phyloP scores from a whole-genome alignment of 805 yeast genomes.

The Suhomyces sp. region DNA sequence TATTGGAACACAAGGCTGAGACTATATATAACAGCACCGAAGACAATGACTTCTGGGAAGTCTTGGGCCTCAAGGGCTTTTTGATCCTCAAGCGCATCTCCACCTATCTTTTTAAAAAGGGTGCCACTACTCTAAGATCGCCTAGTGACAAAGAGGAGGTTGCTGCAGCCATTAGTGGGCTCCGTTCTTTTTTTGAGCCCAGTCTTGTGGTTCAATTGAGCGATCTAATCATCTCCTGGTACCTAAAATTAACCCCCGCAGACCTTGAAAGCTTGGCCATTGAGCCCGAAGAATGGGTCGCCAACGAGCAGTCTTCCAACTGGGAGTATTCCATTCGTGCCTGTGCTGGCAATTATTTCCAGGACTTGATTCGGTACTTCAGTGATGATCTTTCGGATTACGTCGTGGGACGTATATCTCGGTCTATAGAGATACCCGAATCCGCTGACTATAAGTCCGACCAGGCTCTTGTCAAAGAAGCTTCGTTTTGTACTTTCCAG shows the following conservation, averaged over 20 bases:
- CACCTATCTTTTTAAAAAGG: slow-evolving; percentile 59
- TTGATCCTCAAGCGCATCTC: slow-evolving; percentile 62
- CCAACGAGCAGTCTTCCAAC: slow-evolving; percentile 70
- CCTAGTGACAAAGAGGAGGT: slow-evolving; percentile 65
- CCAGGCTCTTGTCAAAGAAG: slow-evolving; percentile 68
- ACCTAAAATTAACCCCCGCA: slow-evolving; percentile 65
- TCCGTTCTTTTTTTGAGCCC: slow-evolving; percentile 56
- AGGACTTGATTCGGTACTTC: slow-evolving; percentile 65
- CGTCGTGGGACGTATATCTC: slow-evolving; percentile 58
- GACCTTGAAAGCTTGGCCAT: slow-evolving; percentile 79
- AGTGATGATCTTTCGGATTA: slow-evolving; percentile 52
- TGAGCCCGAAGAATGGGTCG: slow-evolving; percentile 93
- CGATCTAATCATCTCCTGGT: slow-evolving; percentile 67
- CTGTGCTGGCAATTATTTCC: slow-evolving; percentile 82
- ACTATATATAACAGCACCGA: slow-evolving; percentile 56
- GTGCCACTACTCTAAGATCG: slow-evolving; percentile 63
- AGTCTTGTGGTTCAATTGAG: slow-evolving; percentile 55
- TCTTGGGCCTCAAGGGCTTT: slow-evolving; percentile 63
- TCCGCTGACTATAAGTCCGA: slow-evolving; percentile 22
- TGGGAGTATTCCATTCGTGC: slow-evolving; percentile 85
- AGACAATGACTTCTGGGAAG: slow-evolving; percentile 71
- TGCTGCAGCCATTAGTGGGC: slow-evolving; percentile 49
- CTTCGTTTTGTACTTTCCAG: slow-evolving; percentile 80
- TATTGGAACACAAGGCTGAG: slow-evolving; percentile 65
- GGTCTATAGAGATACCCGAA: slow-evolving; percentile 28